These are phyloP conservation scores for Metarhizium rileyi DNA, from an alignment of 2,329 filamentous ascomycete genomes.

Conservation along the genomic window DNA sequence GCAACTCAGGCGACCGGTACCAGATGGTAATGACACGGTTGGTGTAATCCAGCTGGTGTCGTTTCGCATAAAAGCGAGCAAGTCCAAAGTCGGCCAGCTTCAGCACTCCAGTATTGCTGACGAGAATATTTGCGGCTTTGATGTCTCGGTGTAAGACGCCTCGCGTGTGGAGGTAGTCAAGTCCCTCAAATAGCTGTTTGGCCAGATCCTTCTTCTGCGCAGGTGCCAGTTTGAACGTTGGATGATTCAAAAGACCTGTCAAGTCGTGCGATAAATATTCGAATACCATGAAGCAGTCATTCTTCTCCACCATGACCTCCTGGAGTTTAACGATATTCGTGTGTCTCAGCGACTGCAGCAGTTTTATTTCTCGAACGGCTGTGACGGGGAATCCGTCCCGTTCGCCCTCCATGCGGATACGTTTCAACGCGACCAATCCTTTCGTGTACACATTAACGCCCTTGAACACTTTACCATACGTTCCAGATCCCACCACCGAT, in stretches of 20 bases:
- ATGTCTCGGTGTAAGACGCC: slow-evolving; percentile 97
- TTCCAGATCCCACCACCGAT: slow-evolving; percentile 90
- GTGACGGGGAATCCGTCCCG: slow-evolving; percentile 86
- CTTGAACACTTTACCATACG: slow-evolving; percentile 93
- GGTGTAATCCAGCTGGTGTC: slow-evolving; percentile 86
- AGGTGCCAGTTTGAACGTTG: slow-evolving; percentile 73
- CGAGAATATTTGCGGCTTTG: slow-evolving; percentile 94
- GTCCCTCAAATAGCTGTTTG: slow-evolving; percentile 83
- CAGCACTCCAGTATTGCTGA: slow-evolving; percentile 78
- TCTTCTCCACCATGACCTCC: slow-evolving; percentile 96
- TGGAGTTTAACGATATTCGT: slow-evolving; percentile 72
- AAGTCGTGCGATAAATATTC: slow-evolving; percentile 96
- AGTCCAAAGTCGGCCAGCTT: slow-evolving; percentile 96
- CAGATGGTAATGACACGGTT: slow-evolving; percentile 98
- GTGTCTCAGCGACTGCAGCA: slow-evolving; percentile 79
- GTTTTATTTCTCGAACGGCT: slow-evolving; percentile 81
- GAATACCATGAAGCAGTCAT: slow-evolving; percentile 99
- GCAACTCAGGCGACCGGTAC: slow-evolving; percentile 87
- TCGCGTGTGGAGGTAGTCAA: slow-evolving; percentile 85
- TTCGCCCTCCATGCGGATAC: slow-evolving; percentile 89
- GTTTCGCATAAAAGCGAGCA: slow-evolving; percentile 91
- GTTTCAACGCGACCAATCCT: slow-evolving; percentile 73
- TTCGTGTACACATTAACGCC: slow-evolving; percentile 88
- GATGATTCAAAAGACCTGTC: slow-evolving; percentile 90
- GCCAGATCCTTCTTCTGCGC: slow-evolving; percentile 90